Base-by-base conservation (phyloP, 257 asterid genomes). In the Solanum pinnatisectum region DNA sequence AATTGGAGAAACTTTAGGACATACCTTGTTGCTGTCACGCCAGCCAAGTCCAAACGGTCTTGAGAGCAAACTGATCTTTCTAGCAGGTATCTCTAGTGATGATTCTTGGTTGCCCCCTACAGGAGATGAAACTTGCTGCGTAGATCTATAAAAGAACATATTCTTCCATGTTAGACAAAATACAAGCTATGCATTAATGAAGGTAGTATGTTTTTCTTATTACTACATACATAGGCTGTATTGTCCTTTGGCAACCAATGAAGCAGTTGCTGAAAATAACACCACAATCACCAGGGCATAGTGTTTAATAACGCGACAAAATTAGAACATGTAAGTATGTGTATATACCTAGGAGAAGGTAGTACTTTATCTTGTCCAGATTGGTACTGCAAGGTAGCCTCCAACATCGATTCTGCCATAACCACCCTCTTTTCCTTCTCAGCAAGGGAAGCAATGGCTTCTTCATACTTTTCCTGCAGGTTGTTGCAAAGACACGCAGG, bases 351-450 rank as follows among this genome's bases (percentile, higher is more conserved):
- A 39, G 99, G 99, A 88, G 99, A 97, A 79, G 98, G 94, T 88
- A 87, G 95, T 6, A 92, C 86, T 92, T 95, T 96, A 92, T 83
- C 92, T 89, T 95, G 99, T 81, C 96, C 98, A 16, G 99, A 96
- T 91, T 97, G 98, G 91, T 94, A 97, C 92, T 97, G 99, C 91
- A 97, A 94, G 87, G 99, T 97, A 82, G 99, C 99, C 92, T 96
- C 99, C 85, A 97, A 93, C 99, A 96, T 97, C 46, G 99, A 95
- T 88, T 97, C 99, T 16, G 99, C 99, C 98, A 97, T 92, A 70
- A 96, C 92, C 36, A 94, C 99, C 90, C 98, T 93, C 91, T 95
- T 94, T 89, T 97, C 98, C 96, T 92, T 97, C 90, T 95, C 99
- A 87, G 95, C 94, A 89, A 95, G 88, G 52, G 98, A 91, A 60